These are phyloP conservation scores for Termitomyces sp. DNA, from an alignment of 768 basidiomycete genomes.

Conservation along the genomic window DNA sequence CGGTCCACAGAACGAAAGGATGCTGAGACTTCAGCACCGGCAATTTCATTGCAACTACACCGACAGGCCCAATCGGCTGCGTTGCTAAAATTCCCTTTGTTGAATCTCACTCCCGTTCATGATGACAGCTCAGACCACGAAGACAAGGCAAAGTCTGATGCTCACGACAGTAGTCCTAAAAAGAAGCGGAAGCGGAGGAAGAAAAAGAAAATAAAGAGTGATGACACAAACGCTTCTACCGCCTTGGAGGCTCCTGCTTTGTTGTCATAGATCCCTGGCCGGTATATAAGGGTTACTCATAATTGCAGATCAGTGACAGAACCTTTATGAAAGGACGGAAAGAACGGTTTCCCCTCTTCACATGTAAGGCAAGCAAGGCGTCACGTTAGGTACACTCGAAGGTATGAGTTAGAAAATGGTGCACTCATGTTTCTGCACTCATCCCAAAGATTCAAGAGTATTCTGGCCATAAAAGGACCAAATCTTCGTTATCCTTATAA, in stretches of 20 bases:
- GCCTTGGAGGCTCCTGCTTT: neutral
- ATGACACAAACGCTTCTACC: conserved; percentile 1
- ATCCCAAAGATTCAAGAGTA: neutral
- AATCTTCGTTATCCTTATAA: neutral
- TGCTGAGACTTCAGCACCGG: conserved; percentile 14
- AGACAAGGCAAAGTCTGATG: conserved; percentile 9
- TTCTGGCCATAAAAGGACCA: neutral
- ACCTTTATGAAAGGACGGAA: neutral
- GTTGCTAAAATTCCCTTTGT: conserved; percentile 35
- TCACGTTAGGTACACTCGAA: neutral
- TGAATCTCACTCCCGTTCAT: conserved; percentile 49
- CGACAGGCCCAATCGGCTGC: conserved; percentile 16
- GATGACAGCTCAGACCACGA: conserved; percentile 28
- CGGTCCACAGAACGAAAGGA: conserved; percentile 4
- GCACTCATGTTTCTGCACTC: no score
- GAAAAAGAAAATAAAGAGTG: conserved; percentile 27
- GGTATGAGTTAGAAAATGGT: neutral
- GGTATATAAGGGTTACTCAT: neutral
- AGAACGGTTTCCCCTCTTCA: neutral
- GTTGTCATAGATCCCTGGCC: neutral
- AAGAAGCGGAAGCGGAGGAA: conserved; percentile 56
- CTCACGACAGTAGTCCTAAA: conserved; percentile 28
- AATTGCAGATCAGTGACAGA: no score
- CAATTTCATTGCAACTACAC: conserved; percentile 4
- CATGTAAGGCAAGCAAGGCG: neutral